These are phyloP conservation scores for Kluyveromyces nonfermentans DNA, from an alignment of 805 yeast genomes.

Conservation along the genomic window DNA sequence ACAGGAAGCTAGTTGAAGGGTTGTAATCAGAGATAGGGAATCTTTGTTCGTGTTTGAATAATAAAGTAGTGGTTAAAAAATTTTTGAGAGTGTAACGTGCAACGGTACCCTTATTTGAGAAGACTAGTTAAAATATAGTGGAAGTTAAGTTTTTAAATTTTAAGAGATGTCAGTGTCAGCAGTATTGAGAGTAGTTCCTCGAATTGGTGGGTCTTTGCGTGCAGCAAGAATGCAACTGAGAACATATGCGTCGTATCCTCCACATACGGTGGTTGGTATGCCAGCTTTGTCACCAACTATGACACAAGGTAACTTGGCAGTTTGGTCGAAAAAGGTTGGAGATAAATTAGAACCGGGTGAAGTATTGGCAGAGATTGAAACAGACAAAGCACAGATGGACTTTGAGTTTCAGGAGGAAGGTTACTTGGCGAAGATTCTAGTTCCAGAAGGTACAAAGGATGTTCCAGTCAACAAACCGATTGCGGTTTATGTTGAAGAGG, in stretches of 20 bases:
- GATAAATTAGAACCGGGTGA: constrained; percentile 88
- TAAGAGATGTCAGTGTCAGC: constrained; percentile 19
- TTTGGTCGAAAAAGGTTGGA: constrained; percentile 86
- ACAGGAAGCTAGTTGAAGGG: neutral
- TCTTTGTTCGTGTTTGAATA: neutral
- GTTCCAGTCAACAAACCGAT: constrained; percentile 92
- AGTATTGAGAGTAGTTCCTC: constrained; percentile 21
- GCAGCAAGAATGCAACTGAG: constrained; percentile 21
- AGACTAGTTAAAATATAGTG: neutral
- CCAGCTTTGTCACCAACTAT: constrained; percentile 99
- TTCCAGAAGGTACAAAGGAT: constrained; percentile 80
- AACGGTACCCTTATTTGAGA: constrained; percentile 2
- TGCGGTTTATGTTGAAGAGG: constrained; percentile 90
- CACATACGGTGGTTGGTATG: constrained; percentile 87
- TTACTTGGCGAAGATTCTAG: constrained; percentile 74
- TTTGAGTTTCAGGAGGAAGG: constrained; percentile 98
- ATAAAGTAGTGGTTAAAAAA: no score
- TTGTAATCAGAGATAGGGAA: neutral
- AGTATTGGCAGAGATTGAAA: constrained; percentile 91
- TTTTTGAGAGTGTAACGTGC: neutral
- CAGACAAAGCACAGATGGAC: constrained; percentile 97
- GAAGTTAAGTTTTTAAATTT: neutral
- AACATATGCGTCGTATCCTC: constrained; percentile 48
- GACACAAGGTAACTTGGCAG: constrained; percentile 89
- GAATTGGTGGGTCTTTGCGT: constrained; percentile 14